These are phyloP conservation scores for Solanum piurae DNA, from an alignment of 257 asterid species.

Conservation along the genomic window DNA sequence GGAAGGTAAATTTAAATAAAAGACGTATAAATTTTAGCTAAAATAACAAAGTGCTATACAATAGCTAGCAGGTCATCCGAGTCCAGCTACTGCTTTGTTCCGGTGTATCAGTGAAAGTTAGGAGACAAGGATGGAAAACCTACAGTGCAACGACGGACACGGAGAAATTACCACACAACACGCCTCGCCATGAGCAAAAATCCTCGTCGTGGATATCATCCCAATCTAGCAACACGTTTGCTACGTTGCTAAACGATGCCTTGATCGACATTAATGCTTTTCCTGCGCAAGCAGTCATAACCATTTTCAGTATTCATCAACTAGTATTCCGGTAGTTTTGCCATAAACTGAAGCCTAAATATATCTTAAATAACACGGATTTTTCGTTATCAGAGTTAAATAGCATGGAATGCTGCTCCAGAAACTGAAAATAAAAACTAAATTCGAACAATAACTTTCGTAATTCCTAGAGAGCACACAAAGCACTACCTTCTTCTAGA, in stretches of 20 bases:
- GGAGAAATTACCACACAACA: slow-evolving; percentile 62
- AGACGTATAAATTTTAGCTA: neutral
- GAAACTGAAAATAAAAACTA: neutral
- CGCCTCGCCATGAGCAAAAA: slow-evolving; percentile 92
- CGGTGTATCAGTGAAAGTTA: neutral
- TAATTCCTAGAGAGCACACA: neutral
- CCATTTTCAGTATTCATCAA: neutral
- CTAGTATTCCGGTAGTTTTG: neutral
- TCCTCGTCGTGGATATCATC: slow-evolving; percentile 68
- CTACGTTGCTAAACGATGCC: slow-evolving; percentile 79
- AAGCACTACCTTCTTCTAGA: neutral
- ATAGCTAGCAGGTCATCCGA: neutral
- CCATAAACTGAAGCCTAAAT: too few species aligned
- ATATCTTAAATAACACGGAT: neutral
- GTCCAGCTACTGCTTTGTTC: neutral
- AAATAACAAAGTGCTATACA: neutral
- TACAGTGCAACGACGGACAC: slow-evolving; percentile 82
- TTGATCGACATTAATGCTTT: slow-evolving; percentile 75
- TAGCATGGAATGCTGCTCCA: neutral
- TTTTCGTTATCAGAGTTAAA: neutral
- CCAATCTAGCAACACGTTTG: slow-evolving; percentile 78
- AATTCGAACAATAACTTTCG: neutral
- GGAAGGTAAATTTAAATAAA: neutral
- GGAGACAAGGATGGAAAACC: slow-evolving; percentile 2
- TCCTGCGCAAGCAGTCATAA: slow-evolving; percentile 23